A percentile compares a stretch with the other conserved stretches of the same genome.
Conservation (phyloP, 495 filamentous ascomycete species). For the Lasiosphaeris hirsuta region DNA sequence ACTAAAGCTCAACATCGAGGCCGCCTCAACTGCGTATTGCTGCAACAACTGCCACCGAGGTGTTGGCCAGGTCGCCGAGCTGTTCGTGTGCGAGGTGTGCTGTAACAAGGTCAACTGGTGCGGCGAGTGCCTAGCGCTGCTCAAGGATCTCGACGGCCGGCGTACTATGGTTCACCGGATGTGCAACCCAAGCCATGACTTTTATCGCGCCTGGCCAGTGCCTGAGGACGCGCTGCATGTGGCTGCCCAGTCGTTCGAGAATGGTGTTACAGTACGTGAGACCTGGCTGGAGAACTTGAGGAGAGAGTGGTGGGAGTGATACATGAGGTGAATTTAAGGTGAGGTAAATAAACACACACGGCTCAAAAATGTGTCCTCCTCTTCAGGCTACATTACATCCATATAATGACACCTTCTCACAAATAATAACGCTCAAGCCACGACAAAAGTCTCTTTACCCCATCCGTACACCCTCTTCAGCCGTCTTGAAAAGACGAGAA, state of each 20-base stretch:
- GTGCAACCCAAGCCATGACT: constrained; percentile 11
- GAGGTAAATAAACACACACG: not conserved
- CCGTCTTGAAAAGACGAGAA: constrained; percentile 15
- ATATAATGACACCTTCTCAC: no score
- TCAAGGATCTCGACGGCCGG: not conserved
- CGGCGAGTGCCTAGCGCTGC: constrained; percentile 6
- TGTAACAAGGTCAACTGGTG: constrained; percentile 3
- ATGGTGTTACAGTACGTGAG: constrained; percentile 13
- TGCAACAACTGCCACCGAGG: constrained; percentile 1
- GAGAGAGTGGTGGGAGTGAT: constrained; percentile 13
- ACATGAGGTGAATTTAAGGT: no score
- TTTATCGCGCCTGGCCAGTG: constrained; percentile 14
- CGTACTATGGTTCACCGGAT: not conserved
- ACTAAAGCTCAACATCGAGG: not conserved
- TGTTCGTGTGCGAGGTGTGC: constrained; percentile 12
- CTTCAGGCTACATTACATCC: not conserved
- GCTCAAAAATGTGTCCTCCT: not conserved
- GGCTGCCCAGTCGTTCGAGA: constrained; percentile 14
- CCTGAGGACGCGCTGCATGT: constrained; percentile 9
- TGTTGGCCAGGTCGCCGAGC: constrained; percentile 2
- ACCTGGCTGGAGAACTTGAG: constrained; percentile 15
- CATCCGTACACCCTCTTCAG: constrained; percentile 28
- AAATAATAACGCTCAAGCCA: constrained; percentile 8
- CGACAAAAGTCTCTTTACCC: constrained; percentile 17
- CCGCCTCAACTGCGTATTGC: not conserved